Base-by-base conservation (phyloP, 257 asterid genomes). In the Penstemon barbatus region DNA sequence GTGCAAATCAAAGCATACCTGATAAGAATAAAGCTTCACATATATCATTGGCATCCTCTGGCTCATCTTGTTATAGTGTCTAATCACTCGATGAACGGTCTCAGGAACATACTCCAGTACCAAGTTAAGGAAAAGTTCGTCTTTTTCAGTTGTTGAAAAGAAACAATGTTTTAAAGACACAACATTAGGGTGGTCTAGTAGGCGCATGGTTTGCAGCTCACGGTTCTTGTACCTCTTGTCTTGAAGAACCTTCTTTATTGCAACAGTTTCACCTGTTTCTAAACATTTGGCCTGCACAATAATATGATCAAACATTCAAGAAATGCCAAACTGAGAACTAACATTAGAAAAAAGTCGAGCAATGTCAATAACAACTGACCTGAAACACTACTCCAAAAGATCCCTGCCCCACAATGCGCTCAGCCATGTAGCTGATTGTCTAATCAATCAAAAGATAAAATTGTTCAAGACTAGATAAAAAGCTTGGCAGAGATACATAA, bases 351-450 rank as follows among this genome's bases (percentile, higher is more conserved):
- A 18, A 10, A 64, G 15, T 50, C 8, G 9, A n/a, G 56, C 59
- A 36, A 68, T 36, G 40, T 36, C 18, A 51, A 18, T 67, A 57
- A 42, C 42, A 13, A 52, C 55, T 46, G 61, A 89, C 95, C 92
- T 90, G 97, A 77, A 88, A 90, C 44, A 90, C 97, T 42, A 86
- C 92, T 75, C 94, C 97, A 42, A 90, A 90, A 59, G 96, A 90
- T 60, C 97, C 96, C 68, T 89, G 87, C 4, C 96, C 96, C 67
- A 84, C 97, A 36, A 84, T 82, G 18, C 90, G 93, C 84, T 90
- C 97, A 15, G 97, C 97, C 94, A 90, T 88, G 59, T 87, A 87
- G 84, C 95, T 87, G 63, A 90, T 78, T n/a, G 90, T 86, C 97
- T 90, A 80, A 48, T 41, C 71, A 33, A 15, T 6, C 25, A 54